These are phyloP conservation scores for Candida morakotiae DNA, from an alignment of 805 yeast species.

Conservation along the genomic window DNA sequence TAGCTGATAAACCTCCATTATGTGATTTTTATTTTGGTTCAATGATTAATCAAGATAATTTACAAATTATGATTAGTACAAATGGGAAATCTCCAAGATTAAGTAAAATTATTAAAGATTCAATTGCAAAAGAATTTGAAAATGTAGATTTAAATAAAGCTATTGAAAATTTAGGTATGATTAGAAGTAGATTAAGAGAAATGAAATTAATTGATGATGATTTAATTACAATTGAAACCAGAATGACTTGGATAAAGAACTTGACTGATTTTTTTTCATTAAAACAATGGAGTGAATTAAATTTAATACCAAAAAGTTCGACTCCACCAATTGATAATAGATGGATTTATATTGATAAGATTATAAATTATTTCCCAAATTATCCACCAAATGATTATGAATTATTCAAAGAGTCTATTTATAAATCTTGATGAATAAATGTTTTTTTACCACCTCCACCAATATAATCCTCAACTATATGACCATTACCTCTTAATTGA, in stretches of 20 bases:
- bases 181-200: slow-evolving; percentile 49
- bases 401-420: slow-evolving; percentile 3
- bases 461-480: slow-evolving; percentile 82
- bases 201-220: slow-evolving; percentile 43
- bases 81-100: slow-evolving; percentile 80
- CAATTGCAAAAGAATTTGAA: slow-evolving; percentile 48
- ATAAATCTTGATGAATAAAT: slow-evolving; percentile 64
- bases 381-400: slow-evolving; percentile 37
- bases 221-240: slow-evolving; percentile 45
- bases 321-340: slow-evolving; percentile 13
- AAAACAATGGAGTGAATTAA: slow-evolving; percentile 52
- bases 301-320: slow-evolving; percentile 23
- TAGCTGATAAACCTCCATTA: slow-evolving; percentile 79
- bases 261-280: slow-evolving; percentile 59
- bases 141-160: slow-evolving; percentile 51
- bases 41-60: slow-evolving; percentile 63
- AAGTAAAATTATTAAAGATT: slow-evolving; percentile 47
- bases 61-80: slow-evolving; percentile 79
- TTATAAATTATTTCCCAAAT: slow-evolving; percentile 48
- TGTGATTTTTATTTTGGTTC: slow-evolving; percentile 89
- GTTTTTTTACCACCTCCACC: slow-evolving; percentile 88
- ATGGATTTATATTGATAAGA: slow-evolving; percentile 28
- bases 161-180: slow-evolving; percentile 53
- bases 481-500: slow-evolving; percentile 89
- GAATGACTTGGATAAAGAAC: slow-evolving; percentile 70